Evolutionary conservation across 2,329 filamentous ascomycete species (phyloP).

Genomic region (Hypoxylon sp.): DNA sequence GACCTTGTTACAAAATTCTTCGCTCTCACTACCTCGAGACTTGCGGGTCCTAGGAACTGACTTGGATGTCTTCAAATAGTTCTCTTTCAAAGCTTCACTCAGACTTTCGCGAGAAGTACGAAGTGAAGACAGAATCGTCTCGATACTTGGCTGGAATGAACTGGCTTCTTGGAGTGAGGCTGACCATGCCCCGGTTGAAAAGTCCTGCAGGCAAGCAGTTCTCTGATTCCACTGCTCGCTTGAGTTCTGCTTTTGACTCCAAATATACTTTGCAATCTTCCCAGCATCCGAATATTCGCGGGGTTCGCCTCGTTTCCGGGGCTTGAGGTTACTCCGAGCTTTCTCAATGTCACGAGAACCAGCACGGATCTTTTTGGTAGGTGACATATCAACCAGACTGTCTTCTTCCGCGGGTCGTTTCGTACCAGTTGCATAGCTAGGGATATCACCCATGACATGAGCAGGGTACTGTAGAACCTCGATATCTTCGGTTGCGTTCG

Average conservation of each 20-base stretch:
- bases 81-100: slow-evolving; percentile 4
- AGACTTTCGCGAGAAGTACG: slow-evolving; percentile 34
- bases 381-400: slow-evolving; percentile 38
- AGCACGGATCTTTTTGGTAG: slow-evolving; percentile 41
- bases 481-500: slow-evolving; percentile 50
- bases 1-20: background rate
- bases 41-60: slow-evolving; percentile 1
- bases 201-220: slow-evolving; percentile 47
- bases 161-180: slow-evolving; percentile 36
- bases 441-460: slow-evolving; percentile 52
- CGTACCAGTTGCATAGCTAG: slow-evolving; percentile 28
- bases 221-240: slow-evolving; percentile 46
- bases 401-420: slow-evolving; percentile 47
- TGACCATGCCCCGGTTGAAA: slow-evolving; percentile 49
- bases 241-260: slow-evolving; percentile 48
- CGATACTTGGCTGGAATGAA: slow-evolving; percentile 33
- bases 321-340: slow-evolving; percentile 31
- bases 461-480: slow-evolving; percentile 50
- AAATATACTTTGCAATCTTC: slow-evolving; percentile 50
- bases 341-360: slow-evolving; percentile 48
- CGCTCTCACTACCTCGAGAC: background rate
- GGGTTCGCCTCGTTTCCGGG: slow-evolving; percentile 34
- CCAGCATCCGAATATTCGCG: slow-evolving; percentile 50
- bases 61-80: background rate
- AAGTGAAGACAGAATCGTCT: slow-evolving; percentile 46